Base-by-base conservation (phyloP, 192 early-diverging fungal genomes). In the Chytriomyces confervae region DNA sequence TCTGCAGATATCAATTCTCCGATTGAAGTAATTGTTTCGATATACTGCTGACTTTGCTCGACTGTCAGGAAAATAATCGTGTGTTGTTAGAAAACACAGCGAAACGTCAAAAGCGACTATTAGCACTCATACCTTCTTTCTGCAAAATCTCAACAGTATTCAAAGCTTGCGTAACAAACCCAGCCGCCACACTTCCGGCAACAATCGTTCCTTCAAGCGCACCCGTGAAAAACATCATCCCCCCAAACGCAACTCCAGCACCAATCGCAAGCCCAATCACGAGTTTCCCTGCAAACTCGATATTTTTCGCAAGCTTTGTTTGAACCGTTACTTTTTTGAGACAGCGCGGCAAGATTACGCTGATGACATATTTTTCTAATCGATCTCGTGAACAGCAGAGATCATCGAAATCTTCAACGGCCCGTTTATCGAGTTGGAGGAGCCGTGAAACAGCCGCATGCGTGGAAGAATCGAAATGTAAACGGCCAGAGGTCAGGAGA, bases 211-310 rank as follows among this genome's bases (percentile, higher is more conserved):
- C 53, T 20, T 57, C 53, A 13, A 57, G 20, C 53, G 53, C 53
- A 13, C 53, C 53, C 53, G 53, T 20, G 53, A 57, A 57, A 57
- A 57, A 57, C 53, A 57, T 57, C 53, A 57, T 57, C 53, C 53
- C 53, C 16, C 53, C 53, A 57, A 57, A 57, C 13, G 53, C 53
- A 57, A 57, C 53, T 2, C 53, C 53, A 13, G 53, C 53, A 2
- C 53, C 53, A 20, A 57, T 20, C 16, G 53, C 53, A 57, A 57
- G 53, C 16, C 53, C 53, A 13, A 57, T n/a, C 13, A 57, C 53
- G 5, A 57, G 53, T 20, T 57, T 57, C 16, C 53, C 53, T 20
- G 53, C 53, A 57, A 57, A 57, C 53, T 57, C 53, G 20, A 57
- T 57, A 57, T 57, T 57, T 20, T 57, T 57, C 20, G 53, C 53